Percentiles rank a stretch among this genome's conserved stretches.
These are phyloP conservation scores for Botrytis aclada DNA, from an alignment of 2,329 filamentous ascomycete species.

Conservation along the genomic window DNA sequence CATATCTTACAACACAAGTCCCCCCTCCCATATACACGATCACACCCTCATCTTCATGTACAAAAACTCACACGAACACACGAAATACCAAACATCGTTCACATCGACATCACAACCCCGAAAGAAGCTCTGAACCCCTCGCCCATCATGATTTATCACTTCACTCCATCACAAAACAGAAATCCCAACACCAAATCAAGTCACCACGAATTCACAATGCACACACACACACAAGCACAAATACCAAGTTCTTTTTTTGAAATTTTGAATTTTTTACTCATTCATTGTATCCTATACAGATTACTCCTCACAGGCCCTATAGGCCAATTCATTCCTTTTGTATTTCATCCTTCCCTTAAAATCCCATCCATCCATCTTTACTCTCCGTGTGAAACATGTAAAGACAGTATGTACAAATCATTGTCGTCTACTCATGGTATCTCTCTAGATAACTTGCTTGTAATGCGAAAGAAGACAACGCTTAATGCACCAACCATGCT, in stretches of 20 bases:
- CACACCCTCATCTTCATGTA: too few relatives aligned
- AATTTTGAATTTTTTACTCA: not conserved
- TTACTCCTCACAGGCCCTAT: not conserved
- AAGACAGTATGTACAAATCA: not conserved
- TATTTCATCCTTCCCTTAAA: not conserved
- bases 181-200: not conserved
- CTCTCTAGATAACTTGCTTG: not conserved
- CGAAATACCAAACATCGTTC: not conserved
- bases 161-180: not conserved
- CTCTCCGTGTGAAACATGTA: not conserved
- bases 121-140: not conserved
- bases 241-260: not conserved
- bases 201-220: not conserved
- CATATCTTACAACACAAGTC: too few relatives aligned
- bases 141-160: not conserved
- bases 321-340: not conserved
- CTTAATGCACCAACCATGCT: not conserved
- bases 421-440: not conserved
- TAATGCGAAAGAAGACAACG: not conserved
- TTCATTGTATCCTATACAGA: conserved; percentile 2
- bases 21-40: too few relatives aligned
- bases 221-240: not conserved
- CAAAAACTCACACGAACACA: too few relatives aligned
- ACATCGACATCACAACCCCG: not conserved
- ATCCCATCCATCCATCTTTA: not conserved